Base-by-base conservation (phyloP, 495 filamentous ascomycete species). In the Aspergillus ostianus region DNA sequence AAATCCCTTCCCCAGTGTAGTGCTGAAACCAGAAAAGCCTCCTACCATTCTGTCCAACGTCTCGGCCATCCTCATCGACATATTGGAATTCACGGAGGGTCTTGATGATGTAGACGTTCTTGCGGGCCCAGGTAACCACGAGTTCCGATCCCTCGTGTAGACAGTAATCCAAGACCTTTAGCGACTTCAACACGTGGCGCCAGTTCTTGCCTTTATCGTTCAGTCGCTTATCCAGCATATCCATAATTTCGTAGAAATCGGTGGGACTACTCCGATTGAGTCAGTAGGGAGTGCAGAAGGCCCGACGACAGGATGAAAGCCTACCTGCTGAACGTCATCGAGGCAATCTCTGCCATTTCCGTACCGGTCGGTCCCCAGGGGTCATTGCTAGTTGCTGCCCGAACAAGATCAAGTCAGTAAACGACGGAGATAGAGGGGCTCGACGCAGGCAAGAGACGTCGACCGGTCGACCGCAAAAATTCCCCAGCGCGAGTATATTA, bases 181-280 rank as follows among this genome's bases (percentile, higher is more conserved):
- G 77, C 27, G 93, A 94, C 77, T 99, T 99, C 56, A 99, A 80
- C 4, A 99, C 95, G 73, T 99, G 95, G 65, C 95, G 87, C 95
- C 95, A 99, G 74, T 99, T 99, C 82, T 97, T 99, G 66, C 95
- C 95, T 74, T 99, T 99, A 72, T 99, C 95, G 66, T 99, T 99
- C 66, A 99, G 80, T 60, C 95, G 89, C 81, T 98, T 98, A 76
- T 98, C 95, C 60, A 99, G 80, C 94, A 99, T 99, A 74, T 98
- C 95, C 87, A 99, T 96, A 66, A 99, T 97, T 70, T 99, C 93
- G 80, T 96, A 95, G 76, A 98, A 99, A 73, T 97, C 94, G 70
- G 87, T 92, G n/a, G 90, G 90, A 69, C 92, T 96, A 68, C 47
- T 32, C 56, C 30, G 53, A 58, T 23, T 61, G 27, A 51, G 64